Evolutionary conservation across 768 basidiomycete species (phyloP).

Genomic region (Calocybe cyanea): DNA sequence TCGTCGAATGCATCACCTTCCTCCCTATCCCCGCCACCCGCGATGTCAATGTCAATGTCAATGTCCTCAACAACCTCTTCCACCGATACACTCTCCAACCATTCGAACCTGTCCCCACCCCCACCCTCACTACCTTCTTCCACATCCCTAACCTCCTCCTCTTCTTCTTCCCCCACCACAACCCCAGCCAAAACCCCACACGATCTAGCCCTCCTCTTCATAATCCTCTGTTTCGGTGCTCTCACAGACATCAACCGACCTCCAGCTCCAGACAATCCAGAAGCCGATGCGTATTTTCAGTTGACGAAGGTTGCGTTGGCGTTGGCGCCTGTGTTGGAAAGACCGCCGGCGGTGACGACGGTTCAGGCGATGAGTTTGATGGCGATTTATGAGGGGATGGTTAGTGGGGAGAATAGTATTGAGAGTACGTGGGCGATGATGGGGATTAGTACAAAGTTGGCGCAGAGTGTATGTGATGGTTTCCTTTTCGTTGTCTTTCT

Average conservation of each 20-base stretch:
- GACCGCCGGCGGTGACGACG: constrained; percentile 68
- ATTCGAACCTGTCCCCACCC: no score
- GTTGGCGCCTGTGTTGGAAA: constrained; percentile 64
- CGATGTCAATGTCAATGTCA: no score
- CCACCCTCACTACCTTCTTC: no score
- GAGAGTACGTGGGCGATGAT: constrained; percentile 66
- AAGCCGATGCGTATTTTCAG: constrained; percentile 52
- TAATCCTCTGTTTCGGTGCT: constrained; percentile 61
- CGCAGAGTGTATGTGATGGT: constrained; percentile 65
- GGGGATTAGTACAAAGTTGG: constrained; percentile 60
- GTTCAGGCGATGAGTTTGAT: constrained; percentile 65
- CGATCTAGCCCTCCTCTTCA: constrained; percentile 59
- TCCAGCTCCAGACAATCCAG: constrained; percentile 46
- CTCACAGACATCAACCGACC: constrained; percentile 53
- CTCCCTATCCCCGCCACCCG: constrained; percentile 17
- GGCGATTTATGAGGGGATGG: constrained; percentile 68
- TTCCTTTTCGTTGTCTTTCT: background rate
- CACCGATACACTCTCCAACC: no score
- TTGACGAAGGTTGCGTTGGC: constrained; percentile 63
- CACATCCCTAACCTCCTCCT: no score
- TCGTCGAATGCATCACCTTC: constrained; percentile 10
- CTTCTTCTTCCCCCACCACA: no score
- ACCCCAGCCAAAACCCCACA: constrained; percentile 32
- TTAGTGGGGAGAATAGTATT: constrained; percentile 65
- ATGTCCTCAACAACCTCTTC: no score